Evolutionary conservation across 768 basidiomycete species (phyloP).

Genomic region (Tulasnella sp.): DNA sequence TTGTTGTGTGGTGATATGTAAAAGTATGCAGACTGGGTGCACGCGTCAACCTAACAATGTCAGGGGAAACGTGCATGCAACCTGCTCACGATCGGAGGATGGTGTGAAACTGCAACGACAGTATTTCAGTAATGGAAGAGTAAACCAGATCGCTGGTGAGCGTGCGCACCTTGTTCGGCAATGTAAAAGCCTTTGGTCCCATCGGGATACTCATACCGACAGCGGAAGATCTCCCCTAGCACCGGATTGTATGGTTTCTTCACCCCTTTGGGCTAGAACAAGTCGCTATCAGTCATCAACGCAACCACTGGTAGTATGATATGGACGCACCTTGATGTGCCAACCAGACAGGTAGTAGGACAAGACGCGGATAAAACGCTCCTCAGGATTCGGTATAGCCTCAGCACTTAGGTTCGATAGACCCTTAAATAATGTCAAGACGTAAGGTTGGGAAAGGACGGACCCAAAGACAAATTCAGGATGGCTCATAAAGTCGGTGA

Average conservation of each 20-base stretch:
- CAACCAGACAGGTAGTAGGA: constrained; percentile 97
- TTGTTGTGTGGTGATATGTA: constrained; percentile 88
- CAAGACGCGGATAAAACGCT: constrained; percentile 80
- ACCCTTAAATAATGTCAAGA: background rate
- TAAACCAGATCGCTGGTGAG: constrained; percentile 50
- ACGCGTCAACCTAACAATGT: no score
- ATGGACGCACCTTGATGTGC: constrained; percentile 66
- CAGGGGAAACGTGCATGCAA: background rate
- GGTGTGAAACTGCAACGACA: constrained; percentile 73
- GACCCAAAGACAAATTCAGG: constrained; percentile 94
- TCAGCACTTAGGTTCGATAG: constrained; percentile 47
- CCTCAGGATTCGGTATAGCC: constrained; percentile 66
- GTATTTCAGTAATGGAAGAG: constrained; percentile 96
- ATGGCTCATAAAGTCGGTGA: constrained; percentile 99
- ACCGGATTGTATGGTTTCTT: constrained; percentile 99
- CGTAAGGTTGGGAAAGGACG: constrained; percentile 26
- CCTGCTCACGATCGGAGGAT: constrained; percentile 54
- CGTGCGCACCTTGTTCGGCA: constrained; percentile 70
- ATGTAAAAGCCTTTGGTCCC: constrained; percentile 93
- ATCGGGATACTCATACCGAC: constrained; percentile 83
- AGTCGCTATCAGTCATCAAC: background rate
- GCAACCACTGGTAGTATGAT: background rate
- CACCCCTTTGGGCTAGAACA: constrained; percentile 67
- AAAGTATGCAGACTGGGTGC: constrained; percentile 86
- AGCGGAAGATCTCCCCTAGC: constrained; percentile 96